Evolutionary conservation across 139 green algal species (phyloP), one percentile per base, ranked within the genome.

Genomic region (Chlamydomonas asymmetrica): DNA sequence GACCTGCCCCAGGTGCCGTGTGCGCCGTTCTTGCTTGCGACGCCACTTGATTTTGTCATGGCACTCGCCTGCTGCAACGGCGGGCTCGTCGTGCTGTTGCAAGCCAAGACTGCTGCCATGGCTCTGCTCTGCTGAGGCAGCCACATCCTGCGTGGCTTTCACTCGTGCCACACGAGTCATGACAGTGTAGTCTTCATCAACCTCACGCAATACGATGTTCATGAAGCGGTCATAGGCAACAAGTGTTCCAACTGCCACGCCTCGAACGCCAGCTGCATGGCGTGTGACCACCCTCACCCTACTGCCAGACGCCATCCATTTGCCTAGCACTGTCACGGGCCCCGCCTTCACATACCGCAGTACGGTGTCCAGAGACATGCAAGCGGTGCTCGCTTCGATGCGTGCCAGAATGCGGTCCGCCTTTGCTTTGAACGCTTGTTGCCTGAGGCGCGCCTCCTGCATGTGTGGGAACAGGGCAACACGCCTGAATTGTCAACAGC

Each of bases 151-250:
- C 56, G 38, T 38, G 16, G 54, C 38, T 61, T 56, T 39, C 13
- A 54, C 37, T 40, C 62, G 40, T 66, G 67, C 29, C 32, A 87
- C 74, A 35, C 74, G 71, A 20, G 92, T 49, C 32, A 85, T 73
- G 27, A 95, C 91, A 0, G 81, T 91, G 80, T 95, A 96, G 22
- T 52, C n/a, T 75, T 96, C 91, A 23, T 88, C 72, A 3, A 92
- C 90, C 60, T 94, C 85, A 39, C 66, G 59, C 57, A 96, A 73
- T 22, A 96, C 75, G 20, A 95, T 50, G 75, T 96, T 94, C 73
- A 94, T 88, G 73, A 83, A 80, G 56, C 82, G 86, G 77, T 93
- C 91, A 76, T 90, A 96, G 2, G 81, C 91, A 3, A 70, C 66
- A 2, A 95, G 56, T 4, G 52, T 76, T 6, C 91, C 80, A 54